A percentile compares a stretch with the other conserved stretches of the same genome.
Evolutionary conservation across 2,329 filamentous ascomycete species (phyloP).

Genomic region (Colletotrichum caudatum): DNA sequence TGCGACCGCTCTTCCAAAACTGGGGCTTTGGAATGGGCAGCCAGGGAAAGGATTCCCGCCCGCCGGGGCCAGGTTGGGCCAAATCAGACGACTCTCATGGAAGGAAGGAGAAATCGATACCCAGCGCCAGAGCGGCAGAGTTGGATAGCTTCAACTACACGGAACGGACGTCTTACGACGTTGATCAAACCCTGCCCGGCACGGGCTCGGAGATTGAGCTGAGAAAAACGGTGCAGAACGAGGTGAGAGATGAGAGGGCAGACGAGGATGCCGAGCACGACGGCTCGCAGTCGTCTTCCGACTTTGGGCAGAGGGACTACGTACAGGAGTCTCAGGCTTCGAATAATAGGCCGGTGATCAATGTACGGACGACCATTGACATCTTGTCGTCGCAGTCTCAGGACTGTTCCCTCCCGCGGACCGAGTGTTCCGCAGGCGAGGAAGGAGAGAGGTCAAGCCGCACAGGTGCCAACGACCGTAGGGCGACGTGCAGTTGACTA

Average conservation of each 20-base stretch:
- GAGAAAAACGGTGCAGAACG: conserved; percentile 25
- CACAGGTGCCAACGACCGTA: background rate
- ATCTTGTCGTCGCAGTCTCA: conserved; percentile 31
- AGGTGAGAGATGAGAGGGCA: background rate
- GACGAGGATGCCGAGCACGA: conserved; percentile 20
- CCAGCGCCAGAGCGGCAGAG: background rate
- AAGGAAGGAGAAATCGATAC: background rate
- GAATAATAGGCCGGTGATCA: conserved; percentile 25
- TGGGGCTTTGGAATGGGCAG: conserved; percentile 44
- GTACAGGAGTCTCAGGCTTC: conserved; percentile 10
- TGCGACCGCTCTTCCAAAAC: conserved; percentile 49
- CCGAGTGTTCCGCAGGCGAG: conserved; percentile 14
- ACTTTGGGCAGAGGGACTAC: conserved; percentile 26
- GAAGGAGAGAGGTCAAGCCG: background rate
- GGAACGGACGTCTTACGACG: conserved; percentile 27
- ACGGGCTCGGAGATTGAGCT: conserved; percentile 39
- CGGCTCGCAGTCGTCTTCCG: conserved; percentile 34
- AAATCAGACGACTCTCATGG: conserved; percentile 1
- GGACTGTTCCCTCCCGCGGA: conserved; percentile 4
- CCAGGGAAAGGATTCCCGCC: conserved; percentile 36
- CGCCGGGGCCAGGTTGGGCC: conserved; percentile 18
- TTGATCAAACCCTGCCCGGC: conserved; percentile 23
- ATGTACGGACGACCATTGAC: conserved; percentile 38
- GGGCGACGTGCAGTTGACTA: background rate
- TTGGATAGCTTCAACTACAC: conserved; percentile 23